A percentile compares a stretch with the other conserved stretches of the same genome.
Evolutionary conservation across 495 filamentous ascomycete species (phyloP).

Genomic region (Tetracladium setigerum): DNA sequence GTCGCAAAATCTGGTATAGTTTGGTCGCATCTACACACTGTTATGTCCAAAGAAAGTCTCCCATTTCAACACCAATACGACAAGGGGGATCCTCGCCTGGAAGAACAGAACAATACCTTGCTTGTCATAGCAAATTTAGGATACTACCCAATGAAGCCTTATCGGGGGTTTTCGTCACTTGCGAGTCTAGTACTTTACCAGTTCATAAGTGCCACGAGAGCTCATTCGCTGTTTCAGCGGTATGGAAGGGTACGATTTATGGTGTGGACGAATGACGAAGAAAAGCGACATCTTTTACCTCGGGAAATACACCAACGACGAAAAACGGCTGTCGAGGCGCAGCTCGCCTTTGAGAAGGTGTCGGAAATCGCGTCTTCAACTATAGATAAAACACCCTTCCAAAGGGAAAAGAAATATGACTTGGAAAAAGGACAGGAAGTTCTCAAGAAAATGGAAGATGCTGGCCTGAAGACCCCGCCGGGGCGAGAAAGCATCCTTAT

Average conservation of each 20-base stretch:
- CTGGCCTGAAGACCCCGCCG: conserved; percentile 3
- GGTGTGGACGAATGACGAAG: conserved; percentile 45
- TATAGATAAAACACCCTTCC: background rate
- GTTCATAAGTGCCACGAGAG: conserved; percentile 36
- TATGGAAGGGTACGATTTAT: conserved; percentile 69
- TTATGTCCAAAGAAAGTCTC: conserved; percentile 37
- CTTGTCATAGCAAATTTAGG: conserved; percentile 56
- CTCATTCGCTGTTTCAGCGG: conserved; percentile 41
- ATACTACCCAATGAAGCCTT: conserved; percentile 29
- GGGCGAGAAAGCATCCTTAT: conserved; percentile 14
- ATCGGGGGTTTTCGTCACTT: conserved; percentile 25
- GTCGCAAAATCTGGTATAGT: conserved; percentile 38
- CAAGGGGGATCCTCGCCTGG: conserved; percentile 19
- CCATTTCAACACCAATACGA: conserved; percentile 37
- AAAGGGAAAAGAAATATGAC: conserved; percentile 26
- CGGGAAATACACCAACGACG: conserved; percentile 40
- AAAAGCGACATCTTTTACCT: conserved; percentile 44
- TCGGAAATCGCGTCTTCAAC: conserved; percentile 33
- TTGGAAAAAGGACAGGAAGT: conserved; percentile 18
- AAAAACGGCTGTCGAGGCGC: conserved; percentile 46
- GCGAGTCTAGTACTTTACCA: conserved; percentile 36
- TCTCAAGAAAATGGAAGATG: conserved; percentile 16
- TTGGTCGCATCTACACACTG: conserved; percentile 39
- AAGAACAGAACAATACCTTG: conserved; percentile 53
- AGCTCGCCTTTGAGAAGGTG: conserved; percentile 45